phyloP scores from a whole-genome alignment of 331 rosid species.

The Malus hybrid region DNA sequence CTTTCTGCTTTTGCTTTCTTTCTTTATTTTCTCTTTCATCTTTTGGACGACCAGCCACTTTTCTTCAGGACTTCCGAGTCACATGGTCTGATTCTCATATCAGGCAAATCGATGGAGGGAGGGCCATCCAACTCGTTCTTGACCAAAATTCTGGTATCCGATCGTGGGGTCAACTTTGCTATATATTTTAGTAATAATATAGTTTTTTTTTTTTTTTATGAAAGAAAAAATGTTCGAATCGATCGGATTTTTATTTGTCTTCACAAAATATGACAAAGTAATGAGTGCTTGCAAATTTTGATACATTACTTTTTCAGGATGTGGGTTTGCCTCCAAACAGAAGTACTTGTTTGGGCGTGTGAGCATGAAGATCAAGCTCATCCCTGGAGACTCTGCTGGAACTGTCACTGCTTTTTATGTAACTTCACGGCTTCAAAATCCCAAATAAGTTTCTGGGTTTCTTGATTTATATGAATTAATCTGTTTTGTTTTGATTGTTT shows the following conservation, averaged over 20 bases:
- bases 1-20: slow-evolving; percentile 23
- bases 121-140: slow-evolving; percentile 61
- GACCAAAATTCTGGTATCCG: slow-evolving; percentile 70
- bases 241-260: background rate
- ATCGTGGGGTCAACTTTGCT: background rate
- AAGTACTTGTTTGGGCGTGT: slow-evolving; percentile 79
- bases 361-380: slow-evolving; percentile 92
- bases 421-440: background rate
- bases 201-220: too few relatives aligned
- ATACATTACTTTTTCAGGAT: slow-evolving; percentile 35
- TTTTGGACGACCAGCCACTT: slow-evolving; percentile 62
- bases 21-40: slow-evolving; percentile 18
- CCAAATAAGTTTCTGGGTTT: background rate
- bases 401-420: slow-evolving; percentile 93
- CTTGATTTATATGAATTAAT: background rate
- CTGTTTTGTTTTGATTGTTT: background rate
- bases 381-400: slow-evolving; percentile 88
- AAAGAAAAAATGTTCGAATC: background rate
- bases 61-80: slow-evolving; percentile 50
- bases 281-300: background rate
- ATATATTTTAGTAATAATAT: background rate
- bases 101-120: slow-evolving; percentile 68
- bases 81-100: slow-evolving; percentile 71
- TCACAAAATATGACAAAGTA: background rate
- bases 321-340: slow-evolving; percentile 75